Base-by-base conservation (phyloP, 2,329 filamentous ascomycete genomes). In the Aspergillus sp. region DNA sequence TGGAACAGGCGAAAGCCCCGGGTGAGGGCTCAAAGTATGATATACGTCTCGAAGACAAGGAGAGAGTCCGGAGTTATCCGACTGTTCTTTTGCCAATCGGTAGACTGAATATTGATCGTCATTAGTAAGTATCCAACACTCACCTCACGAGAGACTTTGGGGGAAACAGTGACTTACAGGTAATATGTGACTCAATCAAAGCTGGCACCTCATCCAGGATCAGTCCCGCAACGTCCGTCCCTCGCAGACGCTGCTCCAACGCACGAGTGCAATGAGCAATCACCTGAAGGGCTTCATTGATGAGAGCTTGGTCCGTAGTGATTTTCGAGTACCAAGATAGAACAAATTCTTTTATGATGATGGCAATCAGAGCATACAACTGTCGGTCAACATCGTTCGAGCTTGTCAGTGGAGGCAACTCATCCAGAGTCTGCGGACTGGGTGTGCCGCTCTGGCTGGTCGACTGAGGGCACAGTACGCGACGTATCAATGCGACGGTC, bases 261-360 rank as follows among this genome's bases (percentile, higher is more conserved):
- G 87, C 90, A 52, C 90, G 82, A 38, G 91, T 96, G 71, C 89
- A 94, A 72, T 97, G 93, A 38, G 93, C 94, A 64, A 97, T 89
- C 60, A 96, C 87, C 66, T 91, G 89, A 49, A 97, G 81, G 53
- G 97, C 82, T 75, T 97, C 92, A 61, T 88, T 87, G 55, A 94
- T 86, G 67, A 99, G 95, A 11, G 84, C 81, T 68, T 92, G 88
- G 72, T 99, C 93, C 3, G 91, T 85, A 1, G 93, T 97, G 70
- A 99, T 94, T 71, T 88, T 93, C 59, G 80, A 81, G 76, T 99
- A 99, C 94, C 94, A 99, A 29, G 85, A 86, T 70, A 94, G 87
- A 34, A 99, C 88, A 69, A 91, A 96, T 59, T 97, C 91, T 65
- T 89, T 86, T 63, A 97, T 80, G 56, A 97, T 85, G 54, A 97